A percentile compares a stretch with the other conserved stretches of the same genome.
phyloP scores from a whole-genome alignment of 495 filamentous ascomycete species.

The Neurospora sp. region DNA sequence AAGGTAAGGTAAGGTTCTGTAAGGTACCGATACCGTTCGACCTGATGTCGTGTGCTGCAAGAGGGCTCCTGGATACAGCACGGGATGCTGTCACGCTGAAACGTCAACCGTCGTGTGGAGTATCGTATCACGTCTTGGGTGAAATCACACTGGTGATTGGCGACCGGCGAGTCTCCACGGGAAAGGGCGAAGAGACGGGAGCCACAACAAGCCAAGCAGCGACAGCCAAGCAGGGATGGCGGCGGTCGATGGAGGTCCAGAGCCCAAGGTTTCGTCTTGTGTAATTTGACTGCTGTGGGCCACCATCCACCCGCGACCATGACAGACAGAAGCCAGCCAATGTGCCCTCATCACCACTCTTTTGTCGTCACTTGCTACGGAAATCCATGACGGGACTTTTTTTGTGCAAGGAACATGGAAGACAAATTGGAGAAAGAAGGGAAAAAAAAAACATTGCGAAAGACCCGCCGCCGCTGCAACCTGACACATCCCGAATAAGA shows the following conservation, averaged over 20 bases:
- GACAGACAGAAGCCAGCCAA: neutral
- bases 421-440: neutral
- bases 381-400: neutral
- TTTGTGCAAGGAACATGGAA: neutral
- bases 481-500: neutral
- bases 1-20: neutral
- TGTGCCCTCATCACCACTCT: slow-evolving; percentile 1
- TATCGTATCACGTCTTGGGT: neutral
- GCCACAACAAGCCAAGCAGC: neutral
- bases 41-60: neutral
- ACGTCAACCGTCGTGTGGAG: neutral
- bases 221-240: neutral
- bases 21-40: neutral
- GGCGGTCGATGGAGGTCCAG: slow-evolving; percentile 15
- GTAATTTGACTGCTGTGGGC: slow-evolving; percentile 5
- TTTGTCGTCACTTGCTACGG: neutral
- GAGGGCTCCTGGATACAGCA: neutral
- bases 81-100: neutral
- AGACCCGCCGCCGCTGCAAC: neutral
- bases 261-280: slow-evolving; percentile 3
- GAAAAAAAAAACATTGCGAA: neutral
- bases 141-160: neutral
- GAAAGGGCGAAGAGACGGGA: neutral
- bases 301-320: neutral
- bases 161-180: neutral